These are phyloP conservation scores for Pyracantha coccinea DNA, from an alignment of 331 rosid genomes.

Conservation along the genomic window DNA sequence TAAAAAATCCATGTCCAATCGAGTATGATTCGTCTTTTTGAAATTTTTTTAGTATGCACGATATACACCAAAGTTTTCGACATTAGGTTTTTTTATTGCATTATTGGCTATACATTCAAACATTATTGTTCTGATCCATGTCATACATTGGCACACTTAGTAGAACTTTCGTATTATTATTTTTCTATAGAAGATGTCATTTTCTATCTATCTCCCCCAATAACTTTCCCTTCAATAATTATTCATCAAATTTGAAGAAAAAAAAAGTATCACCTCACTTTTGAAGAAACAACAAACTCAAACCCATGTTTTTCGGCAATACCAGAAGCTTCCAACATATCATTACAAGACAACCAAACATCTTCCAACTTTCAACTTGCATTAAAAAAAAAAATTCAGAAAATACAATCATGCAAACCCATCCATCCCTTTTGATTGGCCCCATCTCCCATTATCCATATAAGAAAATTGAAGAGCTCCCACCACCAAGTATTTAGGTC, in stretches of 20 bases:
- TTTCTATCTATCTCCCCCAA: constrained; percentile 20
- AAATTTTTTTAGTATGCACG: too few relatives aligned
- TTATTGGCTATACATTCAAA: too few relatives aligned
- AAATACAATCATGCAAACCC: constrained; percentile 37
- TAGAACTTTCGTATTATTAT: not conserved
- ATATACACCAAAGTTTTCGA: too few relatives aligned
- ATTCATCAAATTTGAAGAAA: constrained; percentile 14
- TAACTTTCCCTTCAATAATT: constrained; percentile 18
- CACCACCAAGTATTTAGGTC: constrained; percentile 47
- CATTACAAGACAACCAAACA: constrained; percentile 44
- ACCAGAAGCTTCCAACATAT: constrained; percentile 29
- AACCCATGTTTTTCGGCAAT: constrained; percentile 7
- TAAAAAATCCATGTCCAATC: too few relatives aligned
- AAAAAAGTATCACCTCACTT: constrained; percentile 26
- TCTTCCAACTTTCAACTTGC: constrained; percentile 46
- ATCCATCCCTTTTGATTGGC: constrained; percentile 27
- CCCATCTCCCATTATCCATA: constrained; percentile 53
- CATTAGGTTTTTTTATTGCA: too few relatives aligned
- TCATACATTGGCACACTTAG: too few relatives aligned
- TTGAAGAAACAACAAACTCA: constrained; percentile 25
- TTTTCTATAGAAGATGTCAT: constrained; percentile 5
- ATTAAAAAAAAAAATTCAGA: constrained; percentile 21
- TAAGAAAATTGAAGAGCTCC: constrained; percentile 24
- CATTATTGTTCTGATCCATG: too few relatives aligned
- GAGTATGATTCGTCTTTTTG: too few relatives aligned